Conservation (phyloP, 331 rosid genomes). For the Malus hybrid region DNA sequence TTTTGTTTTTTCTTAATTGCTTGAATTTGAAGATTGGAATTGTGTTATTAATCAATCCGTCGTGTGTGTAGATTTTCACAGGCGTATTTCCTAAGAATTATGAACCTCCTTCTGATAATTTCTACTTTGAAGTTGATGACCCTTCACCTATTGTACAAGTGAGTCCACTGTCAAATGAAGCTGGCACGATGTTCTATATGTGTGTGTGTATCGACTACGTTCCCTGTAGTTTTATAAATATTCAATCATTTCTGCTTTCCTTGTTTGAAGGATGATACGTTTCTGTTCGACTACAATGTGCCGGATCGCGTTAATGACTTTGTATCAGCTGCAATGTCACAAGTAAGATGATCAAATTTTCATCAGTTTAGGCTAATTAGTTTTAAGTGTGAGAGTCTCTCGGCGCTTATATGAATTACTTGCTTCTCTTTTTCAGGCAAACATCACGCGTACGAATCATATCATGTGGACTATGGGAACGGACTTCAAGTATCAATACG, state of each 20-base stretch:
- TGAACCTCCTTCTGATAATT: slow-evolving; percentile 56
- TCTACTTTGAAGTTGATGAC: slow-evolving; percentile 59
- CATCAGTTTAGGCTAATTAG: background rate
- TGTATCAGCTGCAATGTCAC: slow-evolving; percentile 60
- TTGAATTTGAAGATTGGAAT: background rate
- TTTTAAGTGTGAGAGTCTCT: background rate
- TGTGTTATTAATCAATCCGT: background rate
- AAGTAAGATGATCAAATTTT: slow-evolving; percentile 33
- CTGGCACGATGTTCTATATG: background rate
- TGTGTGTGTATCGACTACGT: background rate
- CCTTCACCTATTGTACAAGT: slow-evolving; percentile 64
- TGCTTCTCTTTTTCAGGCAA: slow-evolving; percentile 16
- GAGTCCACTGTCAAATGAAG: slow-evolving; percentile 1
- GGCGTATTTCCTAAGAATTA: slow-evolving; percentile 65
- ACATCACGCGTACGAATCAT: slow-evolving; percentile 36
- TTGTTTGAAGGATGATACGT: slow-evolving; percentile 47
- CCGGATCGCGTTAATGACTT: slow-evolving; percentile 60
- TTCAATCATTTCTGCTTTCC: background rate
- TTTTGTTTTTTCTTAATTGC: background rate
- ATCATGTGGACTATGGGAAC: slow-evolving; percentile 92
- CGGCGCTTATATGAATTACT: background rate
- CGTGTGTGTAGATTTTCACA: slow-evolving; percentile 42
- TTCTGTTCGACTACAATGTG: slow-evolving; percentile 72
- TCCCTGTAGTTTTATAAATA: slow-evolving; percentile 1
- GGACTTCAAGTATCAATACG: slow-evolving; percentile 76